Base-by-base conservation (phyloP, 805 yeast genomes). In the Wickerhamiella hasegawae region DNA sequence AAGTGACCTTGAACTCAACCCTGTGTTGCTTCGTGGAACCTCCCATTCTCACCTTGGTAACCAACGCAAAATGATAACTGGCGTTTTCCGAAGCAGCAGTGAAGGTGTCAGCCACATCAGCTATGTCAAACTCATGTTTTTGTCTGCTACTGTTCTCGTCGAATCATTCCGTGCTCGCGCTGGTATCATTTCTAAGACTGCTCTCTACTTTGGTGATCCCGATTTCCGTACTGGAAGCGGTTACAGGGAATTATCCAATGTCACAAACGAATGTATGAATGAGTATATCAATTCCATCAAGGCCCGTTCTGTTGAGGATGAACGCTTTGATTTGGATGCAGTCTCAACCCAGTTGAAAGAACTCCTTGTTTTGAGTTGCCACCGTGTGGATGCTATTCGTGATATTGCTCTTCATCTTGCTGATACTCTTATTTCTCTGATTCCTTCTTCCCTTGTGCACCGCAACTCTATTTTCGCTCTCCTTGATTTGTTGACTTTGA, bases 1-100 rank as follows among this genome's bases (percentile, higher is more conserved):
- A 52, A 82, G 93, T 15, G 82, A 94, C 2, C 65, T 90, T 42
- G 96, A 90, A 48, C 67, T 90, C 62, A 90, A 90, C 51, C 77
- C 94, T 1, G 83, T 90, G 20, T 64, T 90, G 35, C 71, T 93
- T 51, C 68, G 97, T 41, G 94, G 94, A 11, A 76, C 94, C 0
- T 80, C 94, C 2, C 78, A 78, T 47, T 74, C 72, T 38, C 80
- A 80, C 40, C 73, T 79, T 32, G 79, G 73, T 53, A 71, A 75
- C 40, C 94, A 84, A 52, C 73, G 66, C 69, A 18, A 28, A 10
- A 25, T 28, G 18, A 59, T 79, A 35, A 65, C 68, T 16, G 40
- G 40, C 9, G 39, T 49, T 5, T 54, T 68, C 48, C 65, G 67
- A 42, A 11, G 24, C 24, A 6, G 11, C 24, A 21, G 10, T 8